Percentiles rank a stretch among this genome's conserved stretches.
phyloP scores from a whole-genome alignment of 306 rosid species.

The Trifolium dubium region DNA sequence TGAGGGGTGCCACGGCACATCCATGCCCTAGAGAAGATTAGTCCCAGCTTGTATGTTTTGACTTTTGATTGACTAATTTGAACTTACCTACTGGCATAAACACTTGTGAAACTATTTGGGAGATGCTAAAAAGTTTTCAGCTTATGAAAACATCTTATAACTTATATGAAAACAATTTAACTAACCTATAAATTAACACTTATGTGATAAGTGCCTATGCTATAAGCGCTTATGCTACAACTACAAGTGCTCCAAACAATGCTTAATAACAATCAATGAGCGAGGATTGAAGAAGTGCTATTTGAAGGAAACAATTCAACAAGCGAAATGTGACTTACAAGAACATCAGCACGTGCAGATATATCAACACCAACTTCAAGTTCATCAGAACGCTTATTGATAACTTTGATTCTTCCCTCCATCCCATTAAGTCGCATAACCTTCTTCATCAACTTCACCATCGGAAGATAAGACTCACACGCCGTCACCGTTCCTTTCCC shows the following conservation, averaged over 20 bases:
- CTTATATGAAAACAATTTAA: background rate
- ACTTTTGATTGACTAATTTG: background rate
- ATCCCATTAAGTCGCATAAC: constrained; percentile 67
- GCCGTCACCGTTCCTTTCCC: constrained; percentile 68
- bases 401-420: constrained; percentile 62
- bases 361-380: constrained; percentile 69
- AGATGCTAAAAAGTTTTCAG: background rate
- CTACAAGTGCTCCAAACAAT: background rate
- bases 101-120: background rate
- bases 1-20: too few species aligned
- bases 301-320: background rate
- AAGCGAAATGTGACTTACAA: constrained; percentile 57
- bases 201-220: background rate
- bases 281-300: background rate
- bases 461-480: constrained; percentile 96
- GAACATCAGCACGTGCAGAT: constrained; percentile 69
- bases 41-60: too few species aligned
- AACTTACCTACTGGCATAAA: background rate
- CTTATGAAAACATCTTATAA: background rate
- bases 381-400: constrained; percentile 93
- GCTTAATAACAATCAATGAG: background rate
- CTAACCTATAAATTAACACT: background rate
- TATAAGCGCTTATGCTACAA: background rate
- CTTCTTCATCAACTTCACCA: constrained; percentile 90
- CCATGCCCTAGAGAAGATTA: too few species aligned